These are phyloP conservation scores for Solanum megistacrolobum DNA, from an alignment of 257 asterid species.

Conservation along the genomic window DNA sequence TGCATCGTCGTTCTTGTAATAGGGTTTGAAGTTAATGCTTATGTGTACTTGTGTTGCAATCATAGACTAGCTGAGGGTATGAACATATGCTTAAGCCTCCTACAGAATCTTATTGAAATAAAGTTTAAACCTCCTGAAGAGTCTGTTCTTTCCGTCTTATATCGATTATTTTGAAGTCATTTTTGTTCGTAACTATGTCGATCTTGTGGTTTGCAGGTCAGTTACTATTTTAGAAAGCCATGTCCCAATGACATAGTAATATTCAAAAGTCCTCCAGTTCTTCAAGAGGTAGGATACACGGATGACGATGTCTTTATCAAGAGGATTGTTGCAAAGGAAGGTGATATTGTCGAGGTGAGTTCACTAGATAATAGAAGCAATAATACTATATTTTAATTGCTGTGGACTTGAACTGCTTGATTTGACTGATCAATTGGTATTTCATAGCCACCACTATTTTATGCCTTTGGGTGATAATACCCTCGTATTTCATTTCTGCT, in stretches of 20 bases:
- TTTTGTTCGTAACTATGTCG: not conserved
- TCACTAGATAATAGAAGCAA: not conserved
- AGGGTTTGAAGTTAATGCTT: not conserved
- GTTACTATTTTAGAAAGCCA: conserved; percentile 75
- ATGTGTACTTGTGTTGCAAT: not conserved
- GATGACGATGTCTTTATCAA: conserved; percentile 78
- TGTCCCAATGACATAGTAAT: conserved; percentile 77
- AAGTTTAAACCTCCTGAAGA: not conserved
- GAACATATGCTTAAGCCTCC: not conserved
- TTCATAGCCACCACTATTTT: not conserved
- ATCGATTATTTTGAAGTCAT: not conserved
- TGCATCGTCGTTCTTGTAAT: not conserved
- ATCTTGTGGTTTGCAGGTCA: conserved; percentile 40
- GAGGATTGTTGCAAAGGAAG: conserved; percentile 84
- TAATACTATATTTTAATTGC: not conserved
- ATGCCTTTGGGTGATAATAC: not conserved
- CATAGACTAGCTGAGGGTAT: not conserved
- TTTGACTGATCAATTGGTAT: not conserved
- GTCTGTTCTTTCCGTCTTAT: not conserved
- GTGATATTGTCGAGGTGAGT: conserved; percentile 79
- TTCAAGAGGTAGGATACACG: conserved; percentile 63
- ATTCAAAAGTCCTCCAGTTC: conserved; percentile 74
- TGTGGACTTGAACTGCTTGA: not conserved
- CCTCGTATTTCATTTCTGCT: not conserved
- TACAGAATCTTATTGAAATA: not conserved